Conservation (phyloP, 2,329 filamentous ascomycete species). For the Monosporascus sp. region DNA sequence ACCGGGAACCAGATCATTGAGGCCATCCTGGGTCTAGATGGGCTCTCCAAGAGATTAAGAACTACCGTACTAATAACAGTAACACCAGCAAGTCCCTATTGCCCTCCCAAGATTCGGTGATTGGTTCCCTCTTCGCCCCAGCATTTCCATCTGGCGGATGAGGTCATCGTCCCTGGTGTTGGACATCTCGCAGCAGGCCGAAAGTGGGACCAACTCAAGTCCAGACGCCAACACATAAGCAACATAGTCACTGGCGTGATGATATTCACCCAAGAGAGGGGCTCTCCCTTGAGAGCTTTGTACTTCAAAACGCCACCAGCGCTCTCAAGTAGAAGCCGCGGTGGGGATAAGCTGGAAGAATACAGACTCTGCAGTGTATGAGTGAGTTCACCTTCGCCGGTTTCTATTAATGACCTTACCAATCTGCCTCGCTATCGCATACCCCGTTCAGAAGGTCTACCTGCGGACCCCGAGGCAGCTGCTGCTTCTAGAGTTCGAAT, state of each 20-base stretch:
- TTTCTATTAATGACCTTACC: constrained; percentile 44
- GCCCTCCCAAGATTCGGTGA: background rate
- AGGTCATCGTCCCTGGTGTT: constrained; percentile 34
- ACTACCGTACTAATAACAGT: constrained; percentile 29
- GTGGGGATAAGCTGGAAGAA: constrained; percentile 19
- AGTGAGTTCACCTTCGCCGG: constrained; percentile 13
- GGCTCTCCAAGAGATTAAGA: constrained; percentile 20
- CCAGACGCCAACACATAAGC: constrained; percentile 25
- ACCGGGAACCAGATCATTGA: constrained; percentile 26
- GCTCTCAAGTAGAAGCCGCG: constrained; percentile 5
- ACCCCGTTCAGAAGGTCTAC: constrained; percentile 44
- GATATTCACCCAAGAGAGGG: background rate
- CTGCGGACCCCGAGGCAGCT: constrained; percentile 52
- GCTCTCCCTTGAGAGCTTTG: too few species aligned
- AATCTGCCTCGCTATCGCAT: constrained; percentile 34
- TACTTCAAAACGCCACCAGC: constrained; percentile 6
- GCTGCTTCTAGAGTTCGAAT: constrained; percentile 50
- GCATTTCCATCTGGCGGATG: constrained; percentile 35
- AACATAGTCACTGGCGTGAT: constrained; percentile 23
- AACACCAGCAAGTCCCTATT: constrained; percentile 21
- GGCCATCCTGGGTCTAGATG: constrained; percentile 25
- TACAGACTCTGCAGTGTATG: constrained; percentile 33
- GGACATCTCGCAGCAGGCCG: constrained; percentile 34
- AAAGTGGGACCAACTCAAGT: constrained; percentile 30
- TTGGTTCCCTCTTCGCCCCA: constrained; percentile 16